Evolutionary conservation across 805 yeast genomes (phyloP).

Genomic region (Diddensiella santjacobensis): DNA sequence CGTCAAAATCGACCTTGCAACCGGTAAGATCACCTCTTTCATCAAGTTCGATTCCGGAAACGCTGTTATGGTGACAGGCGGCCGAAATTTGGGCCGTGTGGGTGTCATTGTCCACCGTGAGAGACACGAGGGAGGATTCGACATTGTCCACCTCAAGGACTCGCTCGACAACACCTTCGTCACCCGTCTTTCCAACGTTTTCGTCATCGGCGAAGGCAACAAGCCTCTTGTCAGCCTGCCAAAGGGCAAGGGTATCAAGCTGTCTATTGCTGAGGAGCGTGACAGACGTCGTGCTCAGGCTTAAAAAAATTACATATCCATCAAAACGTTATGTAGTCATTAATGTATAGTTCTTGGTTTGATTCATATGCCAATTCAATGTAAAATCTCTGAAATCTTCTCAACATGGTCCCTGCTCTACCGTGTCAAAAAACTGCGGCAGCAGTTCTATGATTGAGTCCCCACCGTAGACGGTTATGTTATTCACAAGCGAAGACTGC

Average conservation of each 20-base stretch:
- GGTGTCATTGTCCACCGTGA: constrained; percentile 96
- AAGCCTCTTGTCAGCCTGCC: constrained; percentile 93
- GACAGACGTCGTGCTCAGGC: constrained; percentile 92
- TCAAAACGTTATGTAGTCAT: not conserved
- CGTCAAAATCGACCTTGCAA: constrained; percentile 91
- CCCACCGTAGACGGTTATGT: constrained; percentile 25
- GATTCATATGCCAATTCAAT: not conserved
- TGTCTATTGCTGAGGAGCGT: constrained; percentile 94
- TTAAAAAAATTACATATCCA: not conserved
- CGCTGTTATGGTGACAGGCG: constrained; percentile 92
- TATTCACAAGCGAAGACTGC: constrained; percentile 14
- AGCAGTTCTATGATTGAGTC: constrained; percentile 29
- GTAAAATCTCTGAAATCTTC: not conserved
- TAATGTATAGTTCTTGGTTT: not conserved
- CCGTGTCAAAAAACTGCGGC: constrained; percentile 25
- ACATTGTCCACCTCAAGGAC: constrained; percentile 95
- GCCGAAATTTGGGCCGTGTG: constrained; percentile 97
- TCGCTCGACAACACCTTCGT: constrained; percentile 91
- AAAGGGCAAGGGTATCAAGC: constrained; percentile 99
- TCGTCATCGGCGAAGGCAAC: constrained; percentile 93
- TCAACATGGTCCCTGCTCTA: not conserved
- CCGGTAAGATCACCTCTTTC: constrained; percentile 89
- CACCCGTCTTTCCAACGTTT: constrained; percentile 90
- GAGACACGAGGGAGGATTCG: constrained; percentile 98
- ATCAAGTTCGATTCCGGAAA: constrained; percentile 91